Percentiles rank a stretch among this genome's conserved stretches.
These are phyloP conservation scores for Biscogniauxia mediterranea DNA, from an alignment of 2,329 filamentous ascomycete genomes.

Conservation along the genomic window DNA sequence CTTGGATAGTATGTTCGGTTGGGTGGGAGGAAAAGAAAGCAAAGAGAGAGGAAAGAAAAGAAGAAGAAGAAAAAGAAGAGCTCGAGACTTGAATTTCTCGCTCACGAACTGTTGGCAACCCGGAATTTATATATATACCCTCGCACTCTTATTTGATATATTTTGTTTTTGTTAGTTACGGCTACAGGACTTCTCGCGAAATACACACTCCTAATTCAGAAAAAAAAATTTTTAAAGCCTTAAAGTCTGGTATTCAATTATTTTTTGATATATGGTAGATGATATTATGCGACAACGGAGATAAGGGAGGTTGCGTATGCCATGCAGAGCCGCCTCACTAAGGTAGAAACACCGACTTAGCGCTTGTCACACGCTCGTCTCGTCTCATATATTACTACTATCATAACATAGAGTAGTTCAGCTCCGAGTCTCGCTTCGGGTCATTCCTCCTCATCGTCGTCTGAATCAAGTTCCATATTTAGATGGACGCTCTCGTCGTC, in stretches of 20 bases:
- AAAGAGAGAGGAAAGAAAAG: not conserved
- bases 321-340: not conserved
- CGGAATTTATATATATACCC: not conserved
- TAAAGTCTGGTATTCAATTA: not conserved
- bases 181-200: not conserved
- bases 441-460: constrained; percentile 19
- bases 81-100: not conserved
- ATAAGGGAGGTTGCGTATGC: not conserved
- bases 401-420: not conserved
- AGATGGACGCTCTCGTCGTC: constrained; percentile 56
- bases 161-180: not conserved
- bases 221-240: too few relatives aligned
- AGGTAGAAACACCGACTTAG: not conserved
- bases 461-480: constrained; percentile 55
- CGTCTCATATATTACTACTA: not conserved
- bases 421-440: not conserved
- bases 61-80: too few relatives aligned
- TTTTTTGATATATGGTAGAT: not conserved
- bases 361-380: not conserved
- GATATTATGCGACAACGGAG: not conserved
- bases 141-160: not conserved
- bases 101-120: not conserved
- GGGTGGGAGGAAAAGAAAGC: not conserved
- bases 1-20: not conserved
- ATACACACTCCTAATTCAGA: not conserved